These are phyloP conservation scores for Heracleum sosnowskyi DNA, from an alignment of 129 eudicot species.

Conservation along the genomic window DNA sequence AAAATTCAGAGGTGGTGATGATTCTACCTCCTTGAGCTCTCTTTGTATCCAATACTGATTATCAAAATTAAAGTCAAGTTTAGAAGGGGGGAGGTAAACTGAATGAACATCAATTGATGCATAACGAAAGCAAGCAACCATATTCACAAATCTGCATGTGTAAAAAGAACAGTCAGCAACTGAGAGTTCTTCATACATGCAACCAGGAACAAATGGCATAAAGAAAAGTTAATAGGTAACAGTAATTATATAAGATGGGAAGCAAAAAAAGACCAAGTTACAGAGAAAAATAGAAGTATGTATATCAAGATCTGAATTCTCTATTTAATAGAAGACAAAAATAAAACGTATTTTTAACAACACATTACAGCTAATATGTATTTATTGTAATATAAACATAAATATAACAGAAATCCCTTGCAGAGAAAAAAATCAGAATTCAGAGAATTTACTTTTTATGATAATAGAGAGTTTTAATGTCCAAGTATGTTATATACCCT, in stretches of 20 bases:
- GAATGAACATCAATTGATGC: conserved; percentile 98
- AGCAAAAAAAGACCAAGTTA: not conserved
- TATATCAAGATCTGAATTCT: not conserved
- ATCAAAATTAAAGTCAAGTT: conserved; percentile 72
- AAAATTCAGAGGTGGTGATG: not conserved
- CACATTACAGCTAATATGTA: not conserved
- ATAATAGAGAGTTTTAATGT: not conserved
- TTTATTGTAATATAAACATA: not conserved
- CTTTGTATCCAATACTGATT: conserved; percentile 75
- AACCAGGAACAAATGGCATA: conserved; percentile 10
- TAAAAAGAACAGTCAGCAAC: not conserved
- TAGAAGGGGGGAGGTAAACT: conserved; percentile 80
- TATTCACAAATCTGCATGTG: conserved; percentile 69
- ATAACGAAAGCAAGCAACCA: conserved; percentile 99
- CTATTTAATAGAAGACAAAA: not conserved
- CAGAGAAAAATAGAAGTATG: not conserved
- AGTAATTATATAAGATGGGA: not conserved
- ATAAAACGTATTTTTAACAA: not conserved
- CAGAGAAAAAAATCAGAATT: not conserved
- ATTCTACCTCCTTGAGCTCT: conserved; percentile 74
- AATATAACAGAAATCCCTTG: not conserved
- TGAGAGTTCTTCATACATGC: not conserved
- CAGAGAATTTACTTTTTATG: not conserved
- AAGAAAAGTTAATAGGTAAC: not conserved
- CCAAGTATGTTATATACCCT: not conserved